These are phyloP conservation scores for Tylopilus orsonianus DNA, from an alignment of 1,284 basidiomycete genomes.

Conservation along the genomic window DNA sequence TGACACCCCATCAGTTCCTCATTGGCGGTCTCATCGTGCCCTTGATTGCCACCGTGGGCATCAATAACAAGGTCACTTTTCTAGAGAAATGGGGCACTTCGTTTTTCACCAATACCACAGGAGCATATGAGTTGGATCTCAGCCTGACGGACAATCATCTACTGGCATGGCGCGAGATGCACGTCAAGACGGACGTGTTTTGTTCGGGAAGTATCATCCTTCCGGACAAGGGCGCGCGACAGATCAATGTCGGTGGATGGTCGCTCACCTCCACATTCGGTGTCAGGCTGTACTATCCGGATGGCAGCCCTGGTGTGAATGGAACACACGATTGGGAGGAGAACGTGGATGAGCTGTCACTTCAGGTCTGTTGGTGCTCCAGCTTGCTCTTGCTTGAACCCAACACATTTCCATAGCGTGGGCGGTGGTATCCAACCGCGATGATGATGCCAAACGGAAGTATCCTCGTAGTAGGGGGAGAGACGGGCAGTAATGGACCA, in stretches of 20 bases:
- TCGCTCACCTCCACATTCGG: slow-evolving; percentile 64
- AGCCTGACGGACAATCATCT: slow-evolving; percentile 53
- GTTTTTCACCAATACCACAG: slow-evolving; percentile 64
- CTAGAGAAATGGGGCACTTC: slow-evolving; percentile 62
- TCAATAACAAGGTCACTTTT: slow-evolving; percentile 77
- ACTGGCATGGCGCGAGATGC: slow-evolving; percentile 69
- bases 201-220: slow-evolving; percentile 71
- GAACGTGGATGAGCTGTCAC: slow-evolving; percentile 39
- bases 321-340: slow-evolving; percentile 58
- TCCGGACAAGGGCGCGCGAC: slow-evolving; percentile 67
- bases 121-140: slow-evolving; percentile 73
- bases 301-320: slow-evolving; percentile 49
- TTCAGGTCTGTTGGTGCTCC: slow-evolving; percentile 40
- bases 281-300: slow-evolving; percentile 57
- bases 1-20: slow-evolving; percentile 59
- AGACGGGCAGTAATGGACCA: slow-evolving; percentile 64
- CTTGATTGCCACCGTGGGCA: slow-evolving; percentile 68
- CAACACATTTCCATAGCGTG: slow-evolving; percentile 40
- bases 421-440: slow-evolving; percentile 69
- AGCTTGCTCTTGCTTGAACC: not conserved
- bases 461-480: slow-evolving; percentile 70
- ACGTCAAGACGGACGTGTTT: slow-evolving; percentile 73
- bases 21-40: slow-evolving; percentile 65
- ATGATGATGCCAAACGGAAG: slow-evolving; percentile 59
- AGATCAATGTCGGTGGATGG: slow-evolving; percentile 72